Conservation (phyloP, 192 early-diverging fungal genomes). For the Rhizoclosmatium globosum region DNA sequence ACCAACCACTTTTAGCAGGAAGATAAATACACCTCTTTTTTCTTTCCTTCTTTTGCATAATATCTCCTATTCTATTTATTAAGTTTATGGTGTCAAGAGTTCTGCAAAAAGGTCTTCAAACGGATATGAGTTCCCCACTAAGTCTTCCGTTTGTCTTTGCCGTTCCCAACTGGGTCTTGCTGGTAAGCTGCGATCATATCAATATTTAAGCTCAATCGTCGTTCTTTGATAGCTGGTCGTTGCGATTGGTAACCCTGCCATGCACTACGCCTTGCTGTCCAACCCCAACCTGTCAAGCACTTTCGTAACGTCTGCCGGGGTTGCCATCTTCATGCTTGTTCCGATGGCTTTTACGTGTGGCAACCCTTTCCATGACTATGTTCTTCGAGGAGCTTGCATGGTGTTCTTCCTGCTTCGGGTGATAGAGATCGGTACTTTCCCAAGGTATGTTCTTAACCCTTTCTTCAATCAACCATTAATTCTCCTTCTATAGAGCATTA, state of each 20-base stretch:
- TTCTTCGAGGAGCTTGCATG: not conserved
- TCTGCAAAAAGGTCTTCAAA: no score
- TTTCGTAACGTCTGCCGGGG: not conserved
- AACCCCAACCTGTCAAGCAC: not conserved
- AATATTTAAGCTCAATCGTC: not conserved
- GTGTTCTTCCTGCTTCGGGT: slow-evolving; percentile 8
- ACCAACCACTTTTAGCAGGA: no score
- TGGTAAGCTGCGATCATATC: not conserved
- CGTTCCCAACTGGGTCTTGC: not conserved
- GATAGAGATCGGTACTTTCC: slow-evolving; percentile 3
- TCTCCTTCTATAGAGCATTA: not conserved
- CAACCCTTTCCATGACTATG: not conserved
- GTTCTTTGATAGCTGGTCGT: not conserved
- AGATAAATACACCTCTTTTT: no score
- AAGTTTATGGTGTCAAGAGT: no score
- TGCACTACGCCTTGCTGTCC: slow-evolving; percentile 5
- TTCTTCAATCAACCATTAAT: not conserved
- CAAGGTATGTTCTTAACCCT: not conserved
- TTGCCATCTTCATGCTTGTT: not conserved
- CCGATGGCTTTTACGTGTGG: not conserved
- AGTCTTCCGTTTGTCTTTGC: not conserved
- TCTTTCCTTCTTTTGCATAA: no score
- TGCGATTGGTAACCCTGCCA: not conserved
- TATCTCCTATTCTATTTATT: no score
- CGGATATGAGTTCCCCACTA: no score